These are phyloP conservation scores for Podaxis sp. DNA, from an alignment of 768 basidiomycete species.

Conservation along the genomic window DNA sequence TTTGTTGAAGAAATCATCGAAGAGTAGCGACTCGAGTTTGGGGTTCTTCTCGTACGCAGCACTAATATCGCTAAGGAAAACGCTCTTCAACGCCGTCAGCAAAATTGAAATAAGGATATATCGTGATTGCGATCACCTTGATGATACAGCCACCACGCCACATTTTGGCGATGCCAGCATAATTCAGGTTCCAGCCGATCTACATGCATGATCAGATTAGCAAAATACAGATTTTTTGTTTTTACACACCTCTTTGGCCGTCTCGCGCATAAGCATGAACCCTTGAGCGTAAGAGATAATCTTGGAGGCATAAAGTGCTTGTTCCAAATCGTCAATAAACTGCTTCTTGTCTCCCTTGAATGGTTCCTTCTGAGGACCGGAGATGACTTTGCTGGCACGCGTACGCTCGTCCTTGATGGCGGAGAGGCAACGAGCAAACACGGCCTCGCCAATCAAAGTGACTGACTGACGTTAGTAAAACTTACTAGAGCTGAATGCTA, in stretches of 20 bases:
- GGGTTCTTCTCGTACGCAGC: slow-evolving; percentile 84
- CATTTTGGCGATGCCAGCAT: slow-evolving; percentile 97
- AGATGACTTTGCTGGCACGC: slow-evolving; percentile 87
- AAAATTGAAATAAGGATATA: neutral
- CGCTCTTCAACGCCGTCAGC: slow-evolving; percentile 47
- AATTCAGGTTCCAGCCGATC: slow-evolving; percentile 91
- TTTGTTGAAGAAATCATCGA: slow-evolving; percentile 97
- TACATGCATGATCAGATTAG: slow-evolving; percentile 23
- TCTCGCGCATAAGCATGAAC: slow-evolving; percentile 99
- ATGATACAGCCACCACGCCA: slow-evolving; percentile 99
- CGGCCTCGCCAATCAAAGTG: slow-evolving; percentile 98
- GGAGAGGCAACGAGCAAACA: slow-evolving; percentile 97
- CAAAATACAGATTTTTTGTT: neutral
- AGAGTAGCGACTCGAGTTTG: slow-evolving; percentile 87
- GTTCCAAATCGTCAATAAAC: slow-evolving; percentile 99
- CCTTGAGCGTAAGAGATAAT: slow-evolving; percentile 99
- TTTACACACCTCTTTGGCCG: slow-evolving; percentile 78
- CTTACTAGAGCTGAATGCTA: slow-evolving; percentile 11
- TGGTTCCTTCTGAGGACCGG: slow-evolving; percentile 87
- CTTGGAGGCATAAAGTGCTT: slow-evolving; percentile 98
- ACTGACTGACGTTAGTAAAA: slow-evolving; percentile 47
- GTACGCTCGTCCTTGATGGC: slow-evolving; percentile 95
- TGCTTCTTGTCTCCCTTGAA: slow-evolving; percentile 98
- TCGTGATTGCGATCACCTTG: slow-evolving; percentile 48
- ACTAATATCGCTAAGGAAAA: slow-evolving; percentile 94